Evolutionary conservation across 2,329 filamentous ascomycete genomes (phyloP), one percentile per base, ranked within the genome.

Genomic region (Fusarium kyushuense): DNA sequence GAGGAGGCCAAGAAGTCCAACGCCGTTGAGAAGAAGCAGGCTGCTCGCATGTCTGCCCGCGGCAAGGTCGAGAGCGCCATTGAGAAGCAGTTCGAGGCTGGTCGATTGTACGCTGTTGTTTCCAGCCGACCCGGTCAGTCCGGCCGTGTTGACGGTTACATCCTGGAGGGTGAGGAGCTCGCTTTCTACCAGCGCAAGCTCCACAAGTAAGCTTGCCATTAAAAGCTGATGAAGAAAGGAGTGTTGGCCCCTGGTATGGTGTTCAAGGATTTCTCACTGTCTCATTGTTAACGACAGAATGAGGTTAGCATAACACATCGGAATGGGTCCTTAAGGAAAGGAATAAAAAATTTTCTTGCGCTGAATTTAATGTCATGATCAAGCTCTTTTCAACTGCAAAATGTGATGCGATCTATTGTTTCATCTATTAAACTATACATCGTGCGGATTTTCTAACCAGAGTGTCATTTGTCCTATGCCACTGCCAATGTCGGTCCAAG

Each of bases 121-220:
- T 89, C 95, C 77, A 96, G 92, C 83, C 90, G 96, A 79, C 96
- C 96, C 75, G 96, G 96, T 78, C 96, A 99, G 92, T 96, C 92
- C 82, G 96, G 96, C 79, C 94, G 96, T 85, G 90, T 89, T 79
- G 96, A 99, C 83, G 96, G 96, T 75, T 99, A 99, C 88, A 91
- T 99, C 83, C 89, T 99, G 75, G 96, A 99, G 91, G 96, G 96
- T 79, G 96, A 99, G 84, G 96, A 99, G 90, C 89, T 99, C 80
- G 94, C 94, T 84, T 99, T 99, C 92, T 99, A 99, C 93, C 94
- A 97, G 91, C 92, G 92, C 87, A 94, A 94, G 86, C 93, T 98
- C 84, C 92, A 96, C 90, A 98, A 97, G 90, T 98, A 97, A 87
- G 88, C 54, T 54, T 35, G 51, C 65, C 64, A 59, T 65, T 66